phyloP scores from a whole-genome alignment of 2,329 filamentous ascomycete species.

The Xylaria sp. region DNA sequence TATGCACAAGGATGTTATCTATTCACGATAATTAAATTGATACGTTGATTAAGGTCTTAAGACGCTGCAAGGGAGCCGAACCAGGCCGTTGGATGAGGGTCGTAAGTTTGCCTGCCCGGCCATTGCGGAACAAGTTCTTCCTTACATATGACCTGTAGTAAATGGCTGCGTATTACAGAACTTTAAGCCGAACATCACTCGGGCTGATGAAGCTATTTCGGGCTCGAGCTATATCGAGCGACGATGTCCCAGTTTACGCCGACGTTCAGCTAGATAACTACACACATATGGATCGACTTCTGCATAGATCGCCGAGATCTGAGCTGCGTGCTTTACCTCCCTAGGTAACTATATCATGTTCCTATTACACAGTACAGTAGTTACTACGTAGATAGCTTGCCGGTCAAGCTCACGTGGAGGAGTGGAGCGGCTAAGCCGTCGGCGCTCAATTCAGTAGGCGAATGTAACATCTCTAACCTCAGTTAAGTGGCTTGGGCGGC shows the following conservation, averaged over 20 bases:
- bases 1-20: not conserved
- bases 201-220: not conserved
- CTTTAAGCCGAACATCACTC: not conserved
- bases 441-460: not conserved
- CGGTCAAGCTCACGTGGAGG: not conserved
- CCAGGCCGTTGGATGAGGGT: not conserved
- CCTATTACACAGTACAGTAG: too few relatives aligned
- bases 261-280: not conserved
- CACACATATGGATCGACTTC: not conserved
- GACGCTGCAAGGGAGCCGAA: too few relatives aligned
- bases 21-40: not conserved
- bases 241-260: not conserved
- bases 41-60: too few relatives aligned
- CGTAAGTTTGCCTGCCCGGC: not conserved
- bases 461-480: not conserved
- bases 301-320: too few relatives aligned
- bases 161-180: not conserved
- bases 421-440: not conserved
- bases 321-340: too few relatives aligned
- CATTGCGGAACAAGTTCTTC: not conserved
- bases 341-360: too few relatives aligned
- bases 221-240: not conserved
- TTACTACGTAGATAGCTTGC: too few relatives aligned
- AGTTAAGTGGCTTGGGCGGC: not conserved
- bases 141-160: too few relatives aligned